A percentile compares a stretch with the other conserved stretches of the same genome.
Conservation (phyloP, 805 yeast genomes). For the Barnettozyma vustinii region DNA sequence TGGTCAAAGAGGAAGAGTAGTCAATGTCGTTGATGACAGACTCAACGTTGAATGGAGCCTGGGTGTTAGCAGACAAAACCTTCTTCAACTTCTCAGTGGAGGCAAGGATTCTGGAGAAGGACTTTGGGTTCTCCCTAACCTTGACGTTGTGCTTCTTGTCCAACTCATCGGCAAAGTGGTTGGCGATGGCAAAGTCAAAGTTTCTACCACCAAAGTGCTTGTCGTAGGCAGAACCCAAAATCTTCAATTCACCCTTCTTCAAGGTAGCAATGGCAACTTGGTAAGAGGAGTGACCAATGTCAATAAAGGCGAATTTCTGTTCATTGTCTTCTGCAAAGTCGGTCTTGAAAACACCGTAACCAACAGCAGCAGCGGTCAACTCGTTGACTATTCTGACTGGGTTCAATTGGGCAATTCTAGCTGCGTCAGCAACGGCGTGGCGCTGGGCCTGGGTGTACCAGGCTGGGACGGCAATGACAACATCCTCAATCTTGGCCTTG, state of each 20-base stretch:
- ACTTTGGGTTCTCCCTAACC: slow-evolving; percentile 87
- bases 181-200: slow-evolving; percentile 88
- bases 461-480: slow-evolving; percentile 90
- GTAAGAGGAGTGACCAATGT: slow-evolving; percentile 95
- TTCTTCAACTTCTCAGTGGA: slow-evolving; percentile 94
- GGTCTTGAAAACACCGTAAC: slow-evolving; percentile 97
- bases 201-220: slow-evolving; percentile 98
- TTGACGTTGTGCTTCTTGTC: slow-evolving; percentile 90
- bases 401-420: slow-evolving; percentile 92
- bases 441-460: slow-evolving; percentile 98
- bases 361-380: slow-evolving; percentile 97
- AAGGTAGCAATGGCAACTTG: slow-evolving; percentile 85
- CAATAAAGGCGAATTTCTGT: slow-evolving; percentile 87
- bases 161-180: slow-evolving; percentile 92
- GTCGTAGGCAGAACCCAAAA: slow-evolving; percentile 88
- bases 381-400: slow-evolving; percentile 98
- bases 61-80: slow-evolving; percentile 90
- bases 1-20: slow-evolving; percentile 79
- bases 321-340: slow-evolving; percentile 94
- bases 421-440: slow-evolving; percentile 93
- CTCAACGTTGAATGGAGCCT: slow-evolving; percentile 93
- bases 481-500: slow-evolving; percentile 71
- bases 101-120: slow-evolving; percentile 84
- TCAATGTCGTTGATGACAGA: slow-evolving; percentile 97
- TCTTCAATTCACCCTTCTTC: slow-evolving; percentile 94